Percentiles rank a stretch among this genome's conserved stretches.
phyloP scores from a whole-genome alignment of 2,329 filamentous ascomycete species.

The Pseudocercospora crystallina region DNA sequence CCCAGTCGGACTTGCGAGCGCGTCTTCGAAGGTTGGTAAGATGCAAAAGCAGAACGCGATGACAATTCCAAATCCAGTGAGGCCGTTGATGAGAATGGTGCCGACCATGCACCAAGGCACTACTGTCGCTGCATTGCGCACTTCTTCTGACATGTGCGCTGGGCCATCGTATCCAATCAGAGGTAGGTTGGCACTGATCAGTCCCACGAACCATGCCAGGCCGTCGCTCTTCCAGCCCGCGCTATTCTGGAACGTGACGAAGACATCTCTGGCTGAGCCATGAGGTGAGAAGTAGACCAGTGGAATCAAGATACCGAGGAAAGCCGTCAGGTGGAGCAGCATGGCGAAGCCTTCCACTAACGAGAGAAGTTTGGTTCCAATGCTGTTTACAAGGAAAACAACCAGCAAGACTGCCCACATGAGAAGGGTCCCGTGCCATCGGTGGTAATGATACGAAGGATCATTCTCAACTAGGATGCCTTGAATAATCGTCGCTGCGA shows the following conservation, averaged over 20 bases:
- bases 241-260: constrained; percentile 19
- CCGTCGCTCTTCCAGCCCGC: constrained; percentile 20
- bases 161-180: constrained; percentile 17
- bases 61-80: constrained; percentile 43
- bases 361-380: constrained; percentile 44
- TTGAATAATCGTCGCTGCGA: constrained; percentile 24
- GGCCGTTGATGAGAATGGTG: constrained; percentile 45
- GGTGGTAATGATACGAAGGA: constrained; percentile 14
- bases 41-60: constrained; percentile 43
- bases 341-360: constrained; percentile 50
- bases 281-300: constrained; percentile 15
- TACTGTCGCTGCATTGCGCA: constrained; percentile 44
- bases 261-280: constrained; percentile 19
- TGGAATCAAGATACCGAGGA: constrained; percentile 47
- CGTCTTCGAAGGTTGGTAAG: constrained; percentile 36
- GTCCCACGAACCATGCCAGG: constrained; percentile 22
- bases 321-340: constrained; percentile 51
- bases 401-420: constrained; percentile 24
- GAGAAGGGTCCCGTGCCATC: constrained; percentile 30
- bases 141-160: constrained; percentile 47
- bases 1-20: constrained; percentile 42
- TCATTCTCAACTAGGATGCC: constrained; percentile 23
- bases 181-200: constrained; percentile 15
- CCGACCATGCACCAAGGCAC: constrained; percentile 48
- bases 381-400: constrained; percentile 42